Conservation (phyloP, 225 moss, liverwort and hornwort genomes). For the Thuidium tamariscinum region DNA sequence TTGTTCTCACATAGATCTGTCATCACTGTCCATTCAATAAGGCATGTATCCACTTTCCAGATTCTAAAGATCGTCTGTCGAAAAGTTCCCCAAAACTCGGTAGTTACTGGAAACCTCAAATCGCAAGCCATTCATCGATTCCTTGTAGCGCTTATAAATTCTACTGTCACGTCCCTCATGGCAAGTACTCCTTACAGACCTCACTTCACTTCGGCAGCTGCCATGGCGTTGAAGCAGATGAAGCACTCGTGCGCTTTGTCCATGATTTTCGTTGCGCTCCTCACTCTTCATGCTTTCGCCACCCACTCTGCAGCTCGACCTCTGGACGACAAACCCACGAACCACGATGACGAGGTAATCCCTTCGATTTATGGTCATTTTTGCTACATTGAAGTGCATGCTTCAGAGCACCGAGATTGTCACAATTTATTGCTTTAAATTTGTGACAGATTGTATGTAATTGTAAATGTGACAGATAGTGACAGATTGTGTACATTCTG, state of each 20-base stretch:
- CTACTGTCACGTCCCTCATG: neutral
- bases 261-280: neutral
- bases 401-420: neutral
- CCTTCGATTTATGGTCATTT: neutral
- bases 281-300: neutral
- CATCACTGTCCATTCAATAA: neutral
- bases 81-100: neutral
- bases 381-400: neutral
- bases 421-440: neutral
- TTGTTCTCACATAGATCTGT: neutral
- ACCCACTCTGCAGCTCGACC: neutral
- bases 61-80: neutral
- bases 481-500: neutral
- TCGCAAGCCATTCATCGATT: neutral
- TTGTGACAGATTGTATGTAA: no score
- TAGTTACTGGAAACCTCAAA: neutral
- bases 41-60: neutral
- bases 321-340: neutral
- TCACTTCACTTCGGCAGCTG: neutral
- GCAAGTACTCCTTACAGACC: neutral
- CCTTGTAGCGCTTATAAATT: neutral
- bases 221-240: neutral
- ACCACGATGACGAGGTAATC: neutral
- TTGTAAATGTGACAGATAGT: neutral
- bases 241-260: neutral